Evolutionary conservation across 148 eudicot species (phyloP).

Genomic region (Polygonum maritimum): DNA sequence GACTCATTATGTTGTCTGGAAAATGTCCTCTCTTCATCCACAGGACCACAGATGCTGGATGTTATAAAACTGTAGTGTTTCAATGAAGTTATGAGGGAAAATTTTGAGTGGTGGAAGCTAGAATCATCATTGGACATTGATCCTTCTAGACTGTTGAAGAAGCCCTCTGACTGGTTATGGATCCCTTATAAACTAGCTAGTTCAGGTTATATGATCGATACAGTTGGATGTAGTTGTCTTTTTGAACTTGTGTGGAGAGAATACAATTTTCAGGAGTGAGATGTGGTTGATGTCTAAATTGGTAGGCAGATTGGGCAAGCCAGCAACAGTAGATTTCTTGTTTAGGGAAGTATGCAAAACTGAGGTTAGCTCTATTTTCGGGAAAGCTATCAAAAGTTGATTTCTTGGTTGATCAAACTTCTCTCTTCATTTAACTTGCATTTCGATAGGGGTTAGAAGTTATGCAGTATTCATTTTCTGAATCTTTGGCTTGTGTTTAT

Average conservation of each 20-base stretch:
- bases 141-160: background rate
- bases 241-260: background rate
- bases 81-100: background rate
- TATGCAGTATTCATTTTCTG: background rate
- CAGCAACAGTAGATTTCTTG: background rate
- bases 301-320: background rate
- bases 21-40: background rate
- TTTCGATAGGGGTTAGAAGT: background rate
- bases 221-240: background rate
- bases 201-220: background rate
- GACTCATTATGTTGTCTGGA: background rate
- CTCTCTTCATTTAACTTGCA: background rate
- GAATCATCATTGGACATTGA: background rate
- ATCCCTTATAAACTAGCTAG: background rate
- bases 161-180: background rate
- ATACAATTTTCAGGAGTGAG: background rate
- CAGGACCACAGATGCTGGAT: background rate
- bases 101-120: background rate
- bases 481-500: background rate
- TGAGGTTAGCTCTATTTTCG: background rate
- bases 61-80: background rate
- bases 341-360: background rate
- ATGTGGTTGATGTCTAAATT: background rate
- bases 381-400: background rate
- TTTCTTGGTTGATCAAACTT: background rate